Evolutionary conservation across 1,139 yeast species (phyloP).

Genomic region (Candida sanyaensis): DNA sequence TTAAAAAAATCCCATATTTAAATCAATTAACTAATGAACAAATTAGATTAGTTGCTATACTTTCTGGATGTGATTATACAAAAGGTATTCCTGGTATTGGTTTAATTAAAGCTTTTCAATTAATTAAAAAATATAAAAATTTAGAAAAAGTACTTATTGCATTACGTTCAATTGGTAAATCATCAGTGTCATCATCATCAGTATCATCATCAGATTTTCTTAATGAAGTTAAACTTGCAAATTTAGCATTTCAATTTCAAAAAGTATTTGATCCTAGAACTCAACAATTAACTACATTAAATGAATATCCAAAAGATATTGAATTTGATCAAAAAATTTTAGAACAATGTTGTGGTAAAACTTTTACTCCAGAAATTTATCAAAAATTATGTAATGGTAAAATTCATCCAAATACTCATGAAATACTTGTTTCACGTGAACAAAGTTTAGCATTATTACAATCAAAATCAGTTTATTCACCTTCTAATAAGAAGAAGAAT

Average conservation of each 20-base stretch:
- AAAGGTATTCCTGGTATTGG: constrained; percentile 85
- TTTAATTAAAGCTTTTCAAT: constrained; percentile 67
- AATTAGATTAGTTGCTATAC: constrained; percentile 74
- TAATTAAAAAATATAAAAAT: constrained; percentile 53
- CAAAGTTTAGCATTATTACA: constrained; percentile 28
- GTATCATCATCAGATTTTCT: constrained; percentile 62
- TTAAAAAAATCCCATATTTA: constrained; percentile 48
- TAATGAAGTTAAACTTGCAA: constrained; percentile 65
- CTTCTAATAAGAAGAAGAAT: constrained; percentile 9
- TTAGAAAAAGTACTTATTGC: constrained; percentile 59
- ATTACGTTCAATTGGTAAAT: constrained; percentile 64
- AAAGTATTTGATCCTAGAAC: constrained; percentile 75
- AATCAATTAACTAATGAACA: constrained; percentile 54
- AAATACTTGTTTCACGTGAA: constrained; percentile 48
- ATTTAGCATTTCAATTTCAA: constrained; percentile 81
- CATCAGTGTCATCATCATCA: too few relatives aligned
- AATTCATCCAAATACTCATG: constrained; percentile 65
- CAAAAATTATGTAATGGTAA: constrained; percentile 61
- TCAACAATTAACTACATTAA: constrained; percentile 54
- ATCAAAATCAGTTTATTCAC: constrained; percentile 24
- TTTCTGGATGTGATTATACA: constrained; percentile 96
- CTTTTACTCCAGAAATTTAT: constrained; percentile 50
- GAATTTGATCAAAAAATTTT: constrained; percentile 36
- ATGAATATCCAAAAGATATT: constrained; percentile 50
- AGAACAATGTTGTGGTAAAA: constrained; percentile 65